A percentile compares a stretch with the other conserved stretches of the same genome.
Conservation (phyloP, 352 stramenopile genomes). For the Phytopythium montanum region DNA sequence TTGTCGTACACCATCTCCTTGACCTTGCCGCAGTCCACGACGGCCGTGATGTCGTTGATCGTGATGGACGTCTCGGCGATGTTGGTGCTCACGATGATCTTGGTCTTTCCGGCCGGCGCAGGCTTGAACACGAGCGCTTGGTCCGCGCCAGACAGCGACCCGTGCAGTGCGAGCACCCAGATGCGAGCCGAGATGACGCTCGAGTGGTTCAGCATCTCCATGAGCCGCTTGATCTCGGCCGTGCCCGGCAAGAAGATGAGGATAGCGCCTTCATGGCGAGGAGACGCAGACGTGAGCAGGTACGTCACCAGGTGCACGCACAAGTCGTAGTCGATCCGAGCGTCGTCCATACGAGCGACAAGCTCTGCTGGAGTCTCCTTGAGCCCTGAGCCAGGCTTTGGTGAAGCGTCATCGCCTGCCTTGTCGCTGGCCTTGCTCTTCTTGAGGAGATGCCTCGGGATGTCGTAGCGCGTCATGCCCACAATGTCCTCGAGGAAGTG, state of each 20-base stretch:
- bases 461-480: conserved; percentile 50
- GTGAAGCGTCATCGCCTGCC: conserved; percentile 10
- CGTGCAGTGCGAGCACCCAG: conserved; percentile 74
- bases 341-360: conserved; percentile 83
- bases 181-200: conserved; percentile 28
- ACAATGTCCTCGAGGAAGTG: conserved; percentile 82
- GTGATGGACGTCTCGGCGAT: conserved; percentile 90
- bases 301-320: conserved; percentile 82
- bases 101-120: conserved; percentile 58
- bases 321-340: conserved; percentile 93
- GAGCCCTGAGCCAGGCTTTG: conserved; percentile 23
- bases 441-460: conserved; percentile 59
- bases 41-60: conserved; percentile 85
- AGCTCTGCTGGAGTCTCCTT: conserved; percentile 44
- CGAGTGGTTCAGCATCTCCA: conserved; percentile 58
- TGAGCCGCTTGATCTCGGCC: conserved; percentile 76
- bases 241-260: conserved; percentile 82
- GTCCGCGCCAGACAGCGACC: conserved; percentile 65
- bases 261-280: conserved; percentile 54
- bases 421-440: conserved; percentile 38
- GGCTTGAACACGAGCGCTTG: conserved; percentile 74
- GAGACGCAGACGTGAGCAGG: conserved; percentile 32
- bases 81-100: conserved; percentile 88
- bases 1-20: conserved; percentile 90
- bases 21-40: conserved; percentile 85